A percentile compares a stretch with the other conserved stretches of the same genome.
Conservation (phyloP, 1,284 basidiomycete genomes). For the Melampsora occidentalis region DNA sequence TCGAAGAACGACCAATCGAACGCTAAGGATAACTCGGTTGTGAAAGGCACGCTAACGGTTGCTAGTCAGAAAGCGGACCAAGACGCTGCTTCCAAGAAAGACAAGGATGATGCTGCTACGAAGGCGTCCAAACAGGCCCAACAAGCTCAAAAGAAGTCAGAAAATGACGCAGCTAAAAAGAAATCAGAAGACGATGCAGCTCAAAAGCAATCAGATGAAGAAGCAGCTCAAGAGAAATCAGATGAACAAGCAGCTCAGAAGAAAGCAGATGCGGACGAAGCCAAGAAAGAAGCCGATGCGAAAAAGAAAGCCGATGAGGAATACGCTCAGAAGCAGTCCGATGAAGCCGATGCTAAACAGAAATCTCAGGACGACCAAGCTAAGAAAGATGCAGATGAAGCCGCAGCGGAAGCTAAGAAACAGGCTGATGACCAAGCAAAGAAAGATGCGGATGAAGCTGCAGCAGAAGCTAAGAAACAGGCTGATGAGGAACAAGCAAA, state of each 20-base stretch:
- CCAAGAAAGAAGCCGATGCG: conserved; percentile 10
- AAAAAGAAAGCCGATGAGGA: conserved; percentile 8
- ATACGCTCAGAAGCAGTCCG: not conserved
- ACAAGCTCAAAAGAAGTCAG: too few relatives aligned
- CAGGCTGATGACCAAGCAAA: conserved; percentile 24
- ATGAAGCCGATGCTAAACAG: not conserved
- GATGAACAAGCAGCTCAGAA: not conserved
- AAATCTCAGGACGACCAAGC: not conserved
- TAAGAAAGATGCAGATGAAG: conserved; percentile 31
- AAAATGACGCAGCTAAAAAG: not conserved
- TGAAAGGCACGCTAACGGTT: not conserved
- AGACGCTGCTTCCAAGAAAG: conserved; percentile 1
- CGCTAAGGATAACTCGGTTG: too few relatives aligned
- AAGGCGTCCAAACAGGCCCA: too few relatives aligned
- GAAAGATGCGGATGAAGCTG: conserved; percentile 39
- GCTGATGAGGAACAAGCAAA: conserved; percentile 34
- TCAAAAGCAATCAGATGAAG: conserved; percentile 46
- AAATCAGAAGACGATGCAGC: conserved; percentile 46
- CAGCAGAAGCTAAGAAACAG: conserved; percentile 23
- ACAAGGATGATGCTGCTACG: not conserved
- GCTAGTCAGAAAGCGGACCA: not conserved
- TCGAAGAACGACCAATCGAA: too few relatives aligned
- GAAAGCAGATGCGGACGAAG: not conserved
- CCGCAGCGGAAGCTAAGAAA: conserved; percentile 36
- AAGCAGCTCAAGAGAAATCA: conserved; percentile 10